Percentiles rank a stretch among this genome's conserved stretches.
Conservation (phyloP, 2,329 filamentous ascomycete species). For the Zelopaecilomyces penicillatus region DNA sequence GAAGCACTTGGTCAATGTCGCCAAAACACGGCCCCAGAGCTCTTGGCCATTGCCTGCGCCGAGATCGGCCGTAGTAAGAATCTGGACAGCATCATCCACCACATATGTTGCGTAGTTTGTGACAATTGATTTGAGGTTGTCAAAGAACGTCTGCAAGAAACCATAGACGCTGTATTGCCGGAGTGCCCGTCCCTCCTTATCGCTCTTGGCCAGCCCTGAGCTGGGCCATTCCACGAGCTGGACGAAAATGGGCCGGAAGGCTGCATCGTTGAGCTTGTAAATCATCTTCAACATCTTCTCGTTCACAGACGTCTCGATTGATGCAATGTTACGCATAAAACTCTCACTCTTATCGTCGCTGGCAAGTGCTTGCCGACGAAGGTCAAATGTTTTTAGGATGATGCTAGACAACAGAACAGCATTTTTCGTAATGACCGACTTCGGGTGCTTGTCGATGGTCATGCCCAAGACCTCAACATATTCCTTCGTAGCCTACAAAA, state of each 20-base stretch:
- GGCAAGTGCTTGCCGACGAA: conserved; percentile 49
- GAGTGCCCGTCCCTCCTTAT: conserved; percentile 46
- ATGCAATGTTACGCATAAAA: conserved; percentile 39
- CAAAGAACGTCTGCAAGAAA: conserved; percentile 74
- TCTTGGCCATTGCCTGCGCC: conserved; percentile 38
- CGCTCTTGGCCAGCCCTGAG: conserved; percentile 51
- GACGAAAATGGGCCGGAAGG: conserved; percentile 86
- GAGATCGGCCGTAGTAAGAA: conserved; percentile 48
- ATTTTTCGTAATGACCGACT: conserved; percentile 70
- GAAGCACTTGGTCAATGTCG: conserved; percentile 67
- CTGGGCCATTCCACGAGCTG: conserved; percentile 77
- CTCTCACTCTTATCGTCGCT: conserved; percentile 39
- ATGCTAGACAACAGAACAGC: conserved; percentile 59
- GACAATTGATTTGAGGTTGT: conserved; percentile 83
- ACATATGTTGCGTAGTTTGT: conserved; percentile 86
- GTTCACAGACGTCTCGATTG: conserved; percentile 58
- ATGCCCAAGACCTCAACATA: conserved; percentile 60
- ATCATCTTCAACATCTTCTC: conserved; percentile 79
- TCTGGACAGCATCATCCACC: conserved; percentile 62
- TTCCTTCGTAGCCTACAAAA: conserved; percentile 53
- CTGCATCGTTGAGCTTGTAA: conserved; percentile 90
- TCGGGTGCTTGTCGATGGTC: conserved; percentile 69
- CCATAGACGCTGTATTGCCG: conserved; percentile 71
- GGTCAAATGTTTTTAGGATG: conserved; percentile 52
- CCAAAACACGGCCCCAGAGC: conserved; percentile 63